Evolutionary conservation across 2,329 filamentous ascomycete species (phyloP).

Genomic region (Endoconidiophora polonica): DNA sequence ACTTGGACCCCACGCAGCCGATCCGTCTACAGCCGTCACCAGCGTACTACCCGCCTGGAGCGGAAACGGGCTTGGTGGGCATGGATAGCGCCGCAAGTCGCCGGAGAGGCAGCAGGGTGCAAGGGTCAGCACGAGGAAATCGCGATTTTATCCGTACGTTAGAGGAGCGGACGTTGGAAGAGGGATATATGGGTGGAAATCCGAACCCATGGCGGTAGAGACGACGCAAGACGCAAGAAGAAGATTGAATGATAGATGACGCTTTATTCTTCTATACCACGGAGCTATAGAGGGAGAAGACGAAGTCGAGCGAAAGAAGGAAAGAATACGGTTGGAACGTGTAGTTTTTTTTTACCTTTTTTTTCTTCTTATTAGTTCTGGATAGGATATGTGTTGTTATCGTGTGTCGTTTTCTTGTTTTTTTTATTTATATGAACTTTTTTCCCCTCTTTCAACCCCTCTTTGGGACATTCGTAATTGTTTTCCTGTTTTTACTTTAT

Average conservation of each 20-base stretch:
- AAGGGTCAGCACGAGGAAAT: slow-evolving; percentile 43
- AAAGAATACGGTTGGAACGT: slow-evolving; percentile 2
- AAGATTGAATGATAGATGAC: not conserved
- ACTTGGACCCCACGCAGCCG: slow-evolving; percentile 84
- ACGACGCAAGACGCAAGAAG: not conserved
- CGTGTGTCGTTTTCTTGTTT: not conserved
- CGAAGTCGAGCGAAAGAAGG: not conserved
- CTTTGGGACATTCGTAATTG: not conserved
- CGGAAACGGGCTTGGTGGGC: slow-evolving; percentile 45
- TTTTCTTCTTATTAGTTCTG: slow-evolving; percentile 1
- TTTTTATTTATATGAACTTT: not conserved
- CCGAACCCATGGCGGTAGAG: slow-evolving; percentile 8
- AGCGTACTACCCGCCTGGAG: slow-evolving; percentile 88
- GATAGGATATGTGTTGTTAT: not conserved
- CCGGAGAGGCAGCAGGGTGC: slow-evolving; percentile 58
- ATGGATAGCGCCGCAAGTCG: slow-evolving; percentile 50
- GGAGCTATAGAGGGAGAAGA: not conserved
- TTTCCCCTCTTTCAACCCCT: slow-evolving; percentile 4
- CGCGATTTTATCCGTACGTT: slow-evolving; percentile 88
- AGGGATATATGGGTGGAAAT: slow-evolving; percentile 58
- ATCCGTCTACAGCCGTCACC: slow-evolving; percentile 90
- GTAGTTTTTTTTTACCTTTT: slow-evolving; percentile 1
- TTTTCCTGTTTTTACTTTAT: too few species aligned
- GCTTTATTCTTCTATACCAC: not conserved
- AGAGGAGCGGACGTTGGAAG: slow-evolving; percentile 85